Evolutionary conservation across 805 yeast species (phyloP).

Genomic region (Saccharomycopsis amapae): DNA sequence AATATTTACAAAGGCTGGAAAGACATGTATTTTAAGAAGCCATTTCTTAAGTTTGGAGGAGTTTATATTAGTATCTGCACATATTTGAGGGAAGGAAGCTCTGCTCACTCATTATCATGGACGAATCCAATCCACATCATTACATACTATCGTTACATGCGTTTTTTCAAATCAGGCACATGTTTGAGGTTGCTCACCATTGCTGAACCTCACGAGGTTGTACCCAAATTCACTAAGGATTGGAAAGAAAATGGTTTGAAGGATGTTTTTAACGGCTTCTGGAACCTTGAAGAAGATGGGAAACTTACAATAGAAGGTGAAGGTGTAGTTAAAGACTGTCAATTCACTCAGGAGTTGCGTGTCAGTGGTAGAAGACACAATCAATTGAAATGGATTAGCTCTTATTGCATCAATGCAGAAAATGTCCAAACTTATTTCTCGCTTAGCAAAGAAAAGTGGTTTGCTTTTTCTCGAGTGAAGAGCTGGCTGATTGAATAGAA

Average conservation of each 20-base stretch:
- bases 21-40: constrained; percentile 53
- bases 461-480: constrained; percentile 60
- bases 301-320: constrained; percentile 33
- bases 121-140: constrained; percentile 72
- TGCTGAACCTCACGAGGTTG: constrained; percentile 61
- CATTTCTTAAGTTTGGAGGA: constrained; percentile 75
- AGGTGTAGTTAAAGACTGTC: constrained; percentile 46
- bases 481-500: constrained; percentile 5
- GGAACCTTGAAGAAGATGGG: constrained; percentile 46
- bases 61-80: constrained; percentile 80
- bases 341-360: constrained; percentile 55
- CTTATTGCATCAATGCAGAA: constrained; percentile 51
- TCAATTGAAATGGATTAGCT: constrained; percentile 63
- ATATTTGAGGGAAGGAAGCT: constrained; percentile 75
- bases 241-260: constrained; percentile 28
- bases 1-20: constrained; percentile 30
- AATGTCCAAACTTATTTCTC: constrained; percentile 50
- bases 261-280: constrained; percentile 43
- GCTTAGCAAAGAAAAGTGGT: constrained; percentile 68
- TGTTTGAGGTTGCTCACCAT: constrained; percentile 65
- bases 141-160: constrained; percentile 77
- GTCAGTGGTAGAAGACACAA: constrained; percentile 57
- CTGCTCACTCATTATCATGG: constrained; percentile 61
- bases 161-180: constrained; percentile 75
- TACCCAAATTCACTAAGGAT: constrained; percentile 42